Evolutionary conservation across 345 rosid species (phyloP), one percentile per base, ranked within the genome.

Genomic region (Durio zibethinus): DNA sequence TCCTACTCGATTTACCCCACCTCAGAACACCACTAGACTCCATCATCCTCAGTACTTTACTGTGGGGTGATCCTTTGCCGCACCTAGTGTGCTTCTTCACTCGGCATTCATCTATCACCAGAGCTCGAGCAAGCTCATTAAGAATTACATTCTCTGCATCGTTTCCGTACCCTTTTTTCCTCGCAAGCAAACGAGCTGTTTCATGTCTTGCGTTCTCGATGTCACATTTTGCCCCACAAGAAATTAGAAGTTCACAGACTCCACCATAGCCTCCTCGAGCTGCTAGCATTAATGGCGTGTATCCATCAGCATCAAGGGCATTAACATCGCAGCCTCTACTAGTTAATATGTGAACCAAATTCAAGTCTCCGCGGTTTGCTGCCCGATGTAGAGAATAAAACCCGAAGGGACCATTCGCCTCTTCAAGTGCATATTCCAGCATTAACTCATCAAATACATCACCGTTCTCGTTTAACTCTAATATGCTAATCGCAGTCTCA

Each of bases 1-100:
- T 87, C 82, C 73, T 78, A 10, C 84, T 80, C 2, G 89, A 85
- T 42, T 84, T 89, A 2, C 93, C 95, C 95, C 95, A 91, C 16
- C 81, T 72, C 36, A 89, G 67, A 1, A 87, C 82, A 7, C 93
- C 91, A 0, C 74, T 36, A 0, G 38, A 77, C 67, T 65, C 85
- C 5, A 85, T 69, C 90, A 89, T 91, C 61, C 29, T 78, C 57
- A 89, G 72, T 25, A 75, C 62, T 76, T 89, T 89, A 10, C 57
- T 38, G 48, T 91, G 95, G 4, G 90, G 88, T 12, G 65, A 69
- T 62, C 93, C 95, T 66, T 81, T 89, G 7, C 95, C 95, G 18
- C 87, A 63, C 70, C 87, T 88, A 2, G 86, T 88, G 79, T 88
- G 89, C 82, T 91, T 91, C 86, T 80, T 84, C 43, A 87, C 90